These are phyloP conservation scores for Apiospora hydei DNA, from an alignment of 2,329 filamentous ascomycete genomes.

Conservation along the genomic window DNA sequence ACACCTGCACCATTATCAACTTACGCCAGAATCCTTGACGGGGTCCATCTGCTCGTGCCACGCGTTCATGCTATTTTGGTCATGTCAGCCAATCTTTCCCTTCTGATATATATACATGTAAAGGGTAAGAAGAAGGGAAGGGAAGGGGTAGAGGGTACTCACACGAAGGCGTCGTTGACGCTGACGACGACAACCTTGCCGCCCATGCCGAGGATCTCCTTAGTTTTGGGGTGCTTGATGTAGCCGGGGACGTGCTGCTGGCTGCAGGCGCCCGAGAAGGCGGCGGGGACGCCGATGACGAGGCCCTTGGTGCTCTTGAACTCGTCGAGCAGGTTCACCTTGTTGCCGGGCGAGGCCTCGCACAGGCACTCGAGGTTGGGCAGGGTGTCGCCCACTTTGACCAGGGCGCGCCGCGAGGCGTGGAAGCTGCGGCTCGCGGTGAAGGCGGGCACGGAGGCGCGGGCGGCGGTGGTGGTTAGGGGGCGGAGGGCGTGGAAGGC, in stretches of 20 bases:
- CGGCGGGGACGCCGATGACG: slow-evolving; percentile 85
- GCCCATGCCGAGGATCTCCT: slow-evolving; percentile 59
- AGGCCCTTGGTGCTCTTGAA: slow-evolving; percentile 74
- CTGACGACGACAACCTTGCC: slow-evolving; percentile 89
- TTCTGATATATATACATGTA: no score
- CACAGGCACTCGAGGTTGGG: slow-evolving; percentile 80
- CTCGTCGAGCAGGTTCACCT: slow-evolving; percentile 85
- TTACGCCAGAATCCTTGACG: slow-evolving; percentile 74
- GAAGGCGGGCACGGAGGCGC: not conserved
- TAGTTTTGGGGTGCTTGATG: slow-evolving; percentile 79
- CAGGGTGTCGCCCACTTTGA: slow-evolving; percentile 81
- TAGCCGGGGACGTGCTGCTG: slow-evolving; percentile 82
- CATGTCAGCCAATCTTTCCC: not conserved
- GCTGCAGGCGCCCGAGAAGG: slow-evolving; percentile 69
- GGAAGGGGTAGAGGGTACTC: slow-evolving; percentile 46
- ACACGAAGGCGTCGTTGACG: slow-evolving; percentile 97
- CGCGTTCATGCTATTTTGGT: slow-evolving; percentile 78
- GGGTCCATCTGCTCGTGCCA: slow-evolving; percentile 85
- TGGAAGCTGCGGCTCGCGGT: slow-evolving; percentile 62
- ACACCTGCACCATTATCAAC: slow-evolving; percentile 47
- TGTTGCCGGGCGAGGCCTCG: slow-evolving; percentile 89
- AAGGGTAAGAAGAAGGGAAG: no score
- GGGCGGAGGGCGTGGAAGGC: slow-evolving; percentile 10
- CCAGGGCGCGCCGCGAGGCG: slow-evolving; percentile 65
- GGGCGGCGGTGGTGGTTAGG: not conserved